Percentiles rank a stretch among this genome's conserved stretches.
Evolutionary conservation across 2,329 filamentous ascomycete genomes (phyloP).

Genomic region (Fusarium mundagurra): DNA sequence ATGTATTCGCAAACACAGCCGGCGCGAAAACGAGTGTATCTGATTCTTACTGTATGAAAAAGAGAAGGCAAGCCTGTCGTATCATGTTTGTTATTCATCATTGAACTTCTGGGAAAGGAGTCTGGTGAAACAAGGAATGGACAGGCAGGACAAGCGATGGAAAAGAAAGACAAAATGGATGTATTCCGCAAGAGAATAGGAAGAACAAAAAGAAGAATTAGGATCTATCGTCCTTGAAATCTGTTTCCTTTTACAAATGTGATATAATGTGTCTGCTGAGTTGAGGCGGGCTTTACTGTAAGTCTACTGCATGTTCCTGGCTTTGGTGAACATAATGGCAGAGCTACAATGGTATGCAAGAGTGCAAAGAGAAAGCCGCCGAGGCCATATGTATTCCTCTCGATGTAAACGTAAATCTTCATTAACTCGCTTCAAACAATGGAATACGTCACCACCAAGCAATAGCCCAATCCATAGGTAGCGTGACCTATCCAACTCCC

Average conservation of each 20-base stretch:
- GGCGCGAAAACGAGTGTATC: slow-evolving; percentile 17
- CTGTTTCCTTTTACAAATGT: neutral
- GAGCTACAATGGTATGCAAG: neutral
- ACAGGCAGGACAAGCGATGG: slow-evolving; percentile 4
- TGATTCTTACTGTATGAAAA: slow-evolving; percentile 31
- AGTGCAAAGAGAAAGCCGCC: neutral
- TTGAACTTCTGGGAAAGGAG: slow-evolving; percentile 26
- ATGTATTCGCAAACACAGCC: slow-evolving; percentile 21
- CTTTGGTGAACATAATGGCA: neutral
- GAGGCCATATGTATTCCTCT: neutral
- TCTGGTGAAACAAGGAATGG: slow-evolving; percentile 13
- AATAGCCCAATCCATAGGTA: neutral
- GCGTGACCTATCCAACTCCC: neutral
- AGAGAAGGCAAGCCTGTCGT: slow-evolving; percentile 2
- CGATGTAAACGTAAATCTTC: neutral
- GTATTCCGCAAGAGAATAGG: slow-evolving; percentile 31
- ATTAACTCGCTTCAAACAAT: neutral
- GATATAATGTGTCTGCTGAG: neutral
- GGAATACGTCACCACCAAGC: neutral
- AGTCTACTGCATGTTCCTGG: neutral
- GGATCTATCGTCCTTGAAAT: slow-evolving; percentile 23
- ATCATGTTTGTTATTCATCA: slow-evolving; percentile 13
- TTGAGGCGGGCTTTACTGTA: no score
- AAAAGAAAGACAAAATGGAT: slow-evolving; percentile 35
- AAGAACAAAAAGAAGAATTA: slow-evolving; percentile 32